These are phyloP conservation scores for Hymenoscyphus occultus DNA, from an alignment of 2,329 filamentous ascomycete species.

Conservation along the genomic window DNA sequence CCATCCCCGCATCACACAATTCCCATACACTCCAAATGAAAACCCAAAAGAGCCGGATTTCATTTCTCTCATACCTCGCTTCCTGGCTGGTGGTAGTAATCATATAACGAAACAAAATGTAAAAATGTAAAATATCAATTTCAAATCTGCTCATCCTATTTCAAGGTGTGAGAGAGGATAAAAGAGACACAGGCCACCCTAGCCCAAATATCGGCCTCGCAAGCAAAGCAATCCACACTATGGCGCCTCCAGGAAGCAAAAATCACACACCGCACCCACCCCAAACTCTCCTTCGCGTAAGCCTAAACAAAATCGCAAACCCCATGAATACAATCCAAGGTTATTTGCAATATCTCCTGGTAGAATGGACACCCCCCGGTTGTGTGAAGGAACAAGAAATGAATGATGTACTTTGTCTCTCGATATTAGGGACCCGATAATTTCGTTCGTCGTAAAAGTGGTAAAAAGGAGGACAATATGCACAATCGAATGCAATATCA, in stretches of 20 bases:
- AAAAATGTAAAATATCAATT: conserved; percentile 16
- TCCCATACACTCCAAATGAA: conserved; percentile 8
- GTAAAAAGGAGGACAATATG: conserved; percentile 34
- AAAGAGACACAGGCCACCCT: conserved; percentile 1
- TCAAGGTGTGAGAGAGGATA: neutral
- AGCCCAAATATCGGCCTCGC: conserved; percentile 13
- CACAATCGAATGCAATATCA: conserved; percentile 41
- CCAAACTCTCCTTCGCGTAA: conserved; percentile 21
- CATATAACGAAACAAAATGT: conserved; percentile 19
- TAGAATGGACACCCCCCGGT: conserved; percentile 12
- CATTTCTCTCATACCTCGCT: conserved; percentile 29
- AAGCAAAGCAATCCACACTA: conserved; percentile 9
- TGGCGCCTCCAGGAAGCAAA: conserved; percentile 2
- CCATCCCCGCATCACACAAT: neutral
- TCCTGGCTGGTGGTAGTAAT: conserved; percentile 31
- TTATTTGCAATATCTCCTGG: conserved; percentile 12
- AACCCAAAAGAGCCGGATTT: conserved; percentile 9
- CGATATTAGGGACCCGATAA: conserved; percentile 29
- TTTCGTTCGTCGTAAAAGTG: conserved; percentile 35
- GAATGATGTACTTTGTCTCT: conserved; percentile 26
- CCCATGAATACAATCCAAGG: conserved; percentile 31
- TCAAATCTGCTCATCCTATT: conserved; percentile 14
- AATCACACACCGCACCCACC: conserved; percentile 23
- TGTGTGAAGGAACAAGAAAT: conserved; percentile 19
- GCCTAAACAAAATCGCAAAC: conserved; percentile 11